These are phyloP conservation scores for Panus rudis DNA, from an alignment of 768 basidiomycete species.

Conservation along the genomic window DNA sequence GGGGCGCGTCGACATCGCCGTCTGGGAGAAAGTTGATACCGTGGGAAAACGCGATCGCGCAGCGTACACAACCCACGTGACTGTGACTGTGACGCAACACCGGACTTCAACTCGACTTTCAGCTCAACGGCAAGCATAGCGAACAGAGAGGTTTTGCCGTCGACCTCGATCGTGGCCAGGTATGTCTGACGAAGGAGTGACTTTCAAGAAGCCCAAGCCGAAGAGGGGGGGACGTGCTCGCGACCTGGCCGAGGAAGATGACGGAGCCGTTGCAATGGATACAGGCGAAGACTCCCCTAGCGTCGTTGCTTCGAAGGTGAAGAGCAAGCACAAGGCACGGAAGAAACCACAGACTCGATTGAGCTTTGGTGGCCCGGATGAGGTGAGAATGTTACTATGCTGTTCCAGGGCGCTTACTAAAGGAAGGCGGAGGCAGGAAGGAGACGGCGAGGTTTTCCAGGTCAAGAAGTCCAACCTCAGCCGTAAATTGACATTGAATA, in stretches of 20 bases:
- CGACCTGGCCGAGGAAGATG: constrained; percentile 19
- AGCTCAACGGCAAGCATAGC: no score
- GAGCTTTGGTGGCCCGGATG: constrained; percentile 71
- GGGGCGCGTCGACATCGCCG: constrained; percentile 30
- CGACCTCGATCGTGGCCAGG: not conserved
- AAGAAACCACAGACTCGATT: constrained; percentile 58
- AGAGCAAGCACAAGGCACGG: constrained; percentile 59
- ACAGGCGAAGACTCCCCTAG: constrained; percentile 47
- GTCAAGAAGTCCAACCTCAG: constrained; percentile 79
- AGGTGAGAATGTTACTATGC: constrained; percentile 34
- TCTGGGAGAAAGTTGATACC: constrained; percentile 10
- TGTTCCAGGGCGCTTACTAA: constrained; percentile 21
- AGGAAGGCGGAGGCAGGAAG: constrained; percentile 34
- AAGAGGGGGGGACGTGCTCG: constrained; percentile 31
- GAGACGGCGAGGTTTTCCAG: constrained; percentile 60
- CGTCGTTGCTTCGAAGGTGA: constrained; percentile 57
- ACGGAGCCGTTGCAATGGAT: constrained; percentile 18
- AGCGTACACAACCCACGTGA: not conserved
- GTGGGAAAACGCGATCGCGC: constrained; percentile 10
- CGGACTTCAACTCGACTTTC: not conserved
- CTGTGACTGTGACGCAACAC: not conserved
- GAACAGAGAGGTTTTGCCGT: not conserved
- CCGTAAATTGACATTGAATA: constrained; percentile 51
- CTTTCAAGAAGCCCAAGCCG: constrained; percentile 40
- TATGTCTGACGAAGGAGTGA: constrained; percentile 28